Evolutionary conservation across 305 asterid genomes (phyloP).

Genomic region (Fraxinus dipetala): DNA sequence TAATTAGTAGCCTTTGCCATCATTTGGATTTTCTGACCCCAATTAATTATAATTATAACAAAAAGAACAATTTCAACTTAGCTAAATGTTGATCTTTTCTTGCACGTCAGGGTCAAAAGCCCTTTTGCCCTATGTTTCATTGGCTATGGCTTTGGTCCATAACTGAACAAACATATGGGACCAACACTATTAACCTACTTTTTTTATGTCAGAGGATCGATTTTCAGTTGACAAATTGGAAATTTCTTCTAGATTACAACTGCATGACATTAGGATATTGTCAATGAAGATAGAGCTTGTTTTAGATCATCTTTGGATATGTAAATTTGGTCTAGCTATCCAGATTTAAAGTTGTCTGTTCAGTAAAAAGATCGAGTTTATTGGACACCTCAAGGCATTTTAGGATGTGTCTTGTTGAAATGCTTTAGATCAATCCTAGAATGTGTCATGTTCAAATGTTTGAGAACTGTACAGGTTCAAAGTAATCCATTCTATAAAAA

Average conservation of each 20-base stretch:
- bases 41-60: constrained; percentile 29
- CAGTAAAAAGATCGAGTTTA: too few relatives aligned
- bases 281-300: neutral
- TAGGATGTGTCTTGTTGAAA: too few relatives aligned
- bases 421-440: too few relatives aligned
- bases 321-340: neutral
- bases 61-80: constrained; percentile 33
- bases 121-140: constrained; percentile 20
- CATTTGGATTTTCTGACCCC: constrained; percentile 40
- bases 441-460: too few relatives aligned
- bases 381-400: too few relatives aligned
- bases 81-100: constrained; percentile 26
- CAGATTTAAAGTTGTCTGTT: too few relatives aligned
- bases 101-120: constrained; percentile 11
- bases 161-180: neutral
- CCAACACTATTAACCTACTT: neutral
- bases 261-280: neutral
- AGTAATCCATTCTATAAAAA: too few relatives aligned
- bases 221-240: neutral
- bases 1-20: constrained; percentile 38
- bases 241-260: too few relatives aligned
- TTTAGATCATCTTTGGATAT: neutral
- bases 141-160: constrained; percentile 17
- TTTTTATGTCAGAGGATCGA: neutral
- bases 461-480: too few relatives aligned